A percentile compares a stretch with the other conserved stretches of the same genome.
Evolutionary conservation across 2,329 filamentous ascomycete species (phyloP).

Genomic region (Fusarium dlaminii): DNA sequence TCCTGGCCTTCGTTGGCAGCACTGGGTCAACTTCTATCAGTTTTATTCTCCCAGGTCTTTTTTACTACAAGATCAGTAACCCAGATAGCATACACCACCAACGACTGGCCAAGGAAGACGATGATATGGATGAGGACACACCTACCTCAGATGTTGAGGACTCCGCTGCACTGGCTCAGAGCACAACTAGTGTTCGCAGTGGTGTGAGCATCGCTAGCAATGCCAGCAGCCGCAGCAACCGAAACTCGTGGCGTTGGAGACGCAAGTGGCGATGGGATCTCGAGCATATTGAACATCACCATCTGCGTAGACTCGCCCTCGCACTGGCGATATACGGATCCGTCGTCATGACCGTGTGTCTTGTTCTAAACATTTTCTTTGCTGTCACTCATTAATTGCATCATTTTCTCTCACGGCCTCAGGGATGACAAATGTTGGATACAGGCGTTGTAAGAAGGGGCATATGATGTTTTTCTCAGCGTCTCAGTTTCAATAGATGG

Average conservation of each 20-base stretch:
- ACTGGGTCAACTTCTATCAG: conserved; percentile 96
- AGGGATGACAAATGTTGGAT: conserved; percentile 33
- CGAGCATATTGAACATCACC: conserved; percentile 69
- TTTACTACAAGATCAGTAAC: conserved; percentile 98
- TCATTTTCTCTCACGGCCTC: conserved; percentile 26
- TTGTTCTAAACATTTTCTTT: conserved; percentile 87
- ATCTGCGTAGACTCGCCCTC: conserved; percentile 78
- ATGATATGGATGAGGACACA: conserved; percentile 73
- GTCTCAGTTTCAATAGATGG: conserved; percentile 28
- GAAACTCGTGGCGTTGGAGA: conserved; percentile 59
- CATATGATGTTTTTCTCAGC: conserved; percentile 37
- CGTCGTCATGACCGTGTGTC: conserved; percentile 87
- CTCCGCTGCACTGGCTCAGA: conserved; percentile 54
- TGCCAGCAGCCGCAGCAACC: conserved; percentile 38
- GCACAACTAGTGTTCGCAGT: conserved; percentile 57
- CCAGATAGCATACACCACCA: conserved; percentile 90
- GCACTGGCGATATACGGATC: conserved; percentile 84
- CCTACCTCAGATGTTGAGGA: conserved; percentile 62
- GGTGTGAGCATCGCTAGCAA: conserved; percentile 49
- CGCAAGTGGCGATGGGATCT: conserved; percentile 68
- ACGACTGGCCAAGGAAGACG: conserved; percentile 87
- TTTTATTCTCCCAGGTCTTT: conserved; percentile 94
- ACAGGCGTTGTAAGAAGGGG: conserved; percentile 32
- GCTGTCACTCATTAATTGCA: conserved; percentile 61
- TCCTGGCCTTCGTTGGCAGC: conserved; percentile 93